These are phyloP conservation scores for Annona cherimola DNA, from an alignment of 164 flowering plant genomes.

Conservation along the genomic window DNA sequence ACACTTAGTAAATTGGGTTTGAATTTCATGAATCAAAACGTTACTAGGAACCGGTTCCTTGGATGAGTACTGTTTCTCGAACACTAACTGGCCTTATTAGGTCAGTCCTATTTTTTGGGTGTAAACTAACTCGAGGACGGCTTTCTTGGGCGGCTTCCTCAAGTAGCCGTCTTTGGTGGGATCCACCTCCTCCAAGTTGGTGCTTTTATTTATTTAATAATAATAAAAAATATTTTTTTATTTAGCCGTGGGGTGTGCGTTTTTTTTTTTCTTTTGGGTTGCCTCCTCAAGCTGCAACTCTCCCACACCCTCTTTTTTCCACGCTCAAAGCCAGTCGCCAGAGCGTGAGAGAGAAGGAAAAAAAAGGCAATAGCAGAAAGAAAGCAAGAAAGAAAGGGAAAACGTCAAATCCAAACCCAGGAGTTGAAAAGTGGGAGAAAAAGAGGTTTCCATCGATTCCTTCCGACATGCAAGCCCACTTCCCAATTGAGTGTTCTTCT, in stretches of 20 bases:
- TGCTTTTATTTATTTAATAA: not conserved
- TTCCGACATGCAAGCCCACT: conserved; percentile 3
- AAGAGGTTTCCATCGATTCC: conserved; percentile 1
- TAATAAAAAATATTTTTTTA: no score
- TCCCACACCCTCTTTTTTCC: not conserved
- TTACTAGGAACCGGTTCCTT: no score
- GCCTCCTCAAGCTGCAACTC: not conserved
- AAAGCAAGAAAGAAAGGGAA: not conserved
- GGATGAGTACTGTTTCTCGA: no score
- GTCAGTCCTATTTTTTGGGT: not conserved
- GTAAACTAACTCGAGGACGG: not conserved
- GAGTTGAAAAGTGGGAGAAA: not conserved
- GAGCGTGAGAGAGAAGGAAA: not conserved
- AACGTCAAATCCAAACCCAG: not conserved
- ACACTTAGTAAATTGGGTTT: no score
- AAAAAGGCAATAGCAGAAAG: not conserved
- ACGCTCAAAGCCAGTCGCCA: not conserved
- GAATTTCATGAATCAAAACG: no score
- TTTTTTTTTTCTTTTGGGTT: not conserved
- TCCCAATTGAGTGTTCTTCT: not conserved
- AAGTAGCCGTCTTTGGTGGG: conserved; percentile 1
- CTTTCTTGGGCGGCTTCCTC: not conserved
- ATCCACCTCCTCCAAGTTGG: not conserved
- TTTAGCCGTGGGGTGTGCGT: conserved; percentile 1
- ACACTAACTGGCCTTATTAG: no score